Percentiles rank a stretch among this genome's conserved stretches.
phyloP scores from a whole-genome alignment of 2,329 filamentous ascomycete genomes.

The Colletotrichum filicis region DNA sequence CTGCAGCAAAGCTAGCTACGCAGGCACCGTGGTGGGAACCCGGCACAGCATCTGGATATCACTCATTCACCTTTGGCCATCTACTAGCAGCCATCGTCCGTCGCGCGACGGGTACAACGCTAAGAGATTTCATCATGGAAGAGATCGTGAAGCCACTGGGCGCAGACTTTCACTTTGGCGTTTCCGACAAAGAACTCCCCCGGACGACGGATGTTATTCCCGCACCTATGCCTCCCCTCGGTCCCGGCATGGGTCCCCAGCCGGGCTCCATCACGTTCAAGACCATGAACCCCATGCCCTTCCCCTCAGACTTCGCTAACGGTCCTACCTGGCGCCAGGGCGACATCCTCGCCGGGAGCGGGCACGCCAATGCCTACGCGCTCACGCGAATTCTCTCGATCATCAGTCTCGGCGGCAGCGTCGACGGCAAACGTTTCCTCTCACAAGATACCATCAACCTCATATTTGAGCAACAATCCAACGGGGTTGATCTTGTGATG shows the following conservation, averaged over 20 bases:
- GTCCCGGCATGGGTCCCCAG: conserved; percentile 34
- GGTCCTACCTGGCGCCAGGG: conserved; percentile 48
- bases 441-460: conserved; percentile 52
- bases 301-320: conserved; percentile 37
- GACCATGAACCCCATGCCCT: conserved; percentile 40
- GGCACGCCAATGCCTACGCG: conserved; percentile 55
- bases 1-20: conserved; percentile 47
- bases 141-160: conserved; percentile 51
- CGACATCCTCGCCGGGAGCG: conserved; percentile 55
- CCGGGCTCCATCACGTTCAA: conserved; percentile 43
- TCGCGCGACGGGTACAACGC: conserved; percentile 50
- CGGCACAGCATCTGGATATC: conserved; percentile 55
- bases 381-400: conserved; percentile 53
- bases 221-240: conserved; percentile 40
- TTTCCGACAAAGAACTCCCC: conserved; percentile 50
- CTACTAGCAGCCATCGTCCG: conserved; percentile 55
- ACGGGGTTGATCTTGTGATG: conserved; percentile 53
- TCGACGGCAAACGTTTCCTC: conserved; percentile 44
- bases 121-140: conserved; percentile 51
- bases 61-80: conserved; percentile 51
- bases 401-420: conserved; percentile 37
- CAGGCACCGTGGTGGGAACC: conserved; percentile 57
- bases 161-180: conserved; percentile 59
- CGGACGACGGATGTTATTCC: conserved; percentile 47
- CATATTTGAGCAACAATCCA: conserved; percentile 55